phyloP scores from a whole-genome alignment of 2,329 filamentous ascomycete species.

The Paraconiothyrium sp. region DNA sequence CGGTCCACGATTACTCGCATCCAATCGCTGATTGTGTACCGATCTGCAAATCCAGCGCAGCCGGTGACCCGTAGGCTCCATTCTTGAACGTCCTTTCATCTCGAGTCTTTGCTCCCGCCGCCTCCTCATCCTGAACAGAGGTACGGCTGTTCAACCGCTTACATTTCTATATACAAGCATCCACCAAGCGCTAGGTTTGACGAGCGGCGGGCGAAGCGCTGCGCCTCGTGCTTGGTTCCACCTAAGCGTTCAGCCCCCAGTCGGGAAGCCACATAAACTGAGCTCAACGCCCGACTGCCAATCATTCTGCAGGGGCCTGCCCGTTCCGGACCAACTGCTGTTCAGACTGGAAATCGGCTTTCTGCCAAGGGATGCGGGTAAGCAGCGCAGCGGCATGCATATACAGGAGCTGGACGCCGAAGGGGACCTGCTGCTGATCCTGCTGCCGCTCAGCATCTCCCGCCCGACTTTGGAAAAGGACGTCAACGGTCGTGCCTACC shows the following conservation, averaged over 20 bases:
- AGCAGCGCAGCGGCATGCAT: constrained; percentile 5
- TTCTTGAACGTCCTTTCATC: background rate
- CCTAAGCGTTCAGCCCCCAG: background rate
- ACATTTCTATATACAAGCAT: background rate
- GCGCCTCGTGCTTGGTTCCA: constrained; percentile 3
- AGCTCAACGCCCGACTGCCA: background rate
- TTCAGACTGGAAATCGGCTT: constrained; percentile 11
- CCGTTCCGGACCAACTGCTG: constrained; percentile 6
- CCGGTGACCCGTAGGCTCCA: background rate
- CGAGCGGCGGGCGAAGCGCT: background rate
- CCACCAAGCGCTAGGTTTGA: background rate
- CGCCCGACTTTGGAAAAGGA: background rate
- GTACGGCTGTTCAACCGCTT: background rate
- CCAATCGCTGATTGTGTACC: background rate
- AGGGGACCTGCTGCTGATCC: background rate
- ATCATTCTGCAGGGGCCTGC: constrained; percentile 7
- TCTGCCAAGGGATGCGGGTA: constrained; percentile 8
- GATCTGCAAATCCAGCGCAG: constrained; percentile 1
- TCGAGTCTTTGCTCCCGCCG: too few relatives aligned
- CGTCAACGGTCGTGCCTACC: background rate
- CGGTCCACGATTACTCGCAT: background rate
- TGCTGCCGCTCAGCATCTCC: background rate
- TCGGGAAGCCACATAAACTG: background rate
- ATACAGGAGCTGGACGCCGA: constrained; percentile 8
- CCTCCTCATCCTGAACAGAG: background rate